A percentile compares a stretch with the other conserved stretches of the same genome.
Conservation (phyloP, 2,329 filamentous ascomycete genomes). For the Aureobasidium sp. region DNA sequence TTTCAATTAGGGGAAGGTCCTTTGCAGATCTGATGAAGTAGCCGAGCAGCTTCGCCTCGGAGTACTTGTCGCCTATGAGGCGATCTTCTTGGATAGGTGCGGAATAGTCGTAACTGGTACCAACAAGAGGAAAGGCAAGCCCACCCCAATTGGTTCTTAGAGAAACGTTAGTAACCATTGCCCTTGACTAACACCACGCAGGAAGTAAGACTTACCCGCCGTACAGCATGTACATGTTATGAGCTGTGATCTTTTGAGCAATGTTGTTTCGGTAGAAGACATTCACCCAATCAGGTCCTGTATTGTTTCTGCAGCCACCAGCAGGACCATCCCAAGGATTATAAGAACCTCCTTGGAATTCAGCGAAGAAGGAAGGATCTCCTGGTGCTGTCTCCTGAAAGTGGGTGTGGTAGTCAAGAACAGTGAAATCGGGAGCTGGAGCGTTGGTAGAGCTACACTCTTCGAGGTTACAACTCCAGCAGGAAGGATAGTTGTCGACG, state of each 20-base stretch:
- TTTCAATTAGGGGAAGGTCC: conserved; percentile 50
- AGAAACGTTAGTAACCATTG: conserved; percentile 38
- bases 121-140: conserved; percentile 49
- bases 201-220: not conserved
- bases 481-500: conserved; percentile 40
- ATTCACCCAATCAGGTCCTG: conserved; percentile 55
- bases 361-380: conserved; percentile 51
- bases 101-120: conserved; percentile 48
- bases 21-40: conserved; percentile 53
- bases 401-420: conserved; percentile 41
- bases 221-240: conserved; percentile 46
- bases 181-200: no score
- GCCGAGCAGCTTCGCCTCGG: conserved; percentile 56
- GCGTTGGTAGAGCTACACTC: conserved; percentile 55
- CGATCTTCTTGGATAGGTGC: conserved; percentile 55
- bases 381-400: conserved; percentile 32
- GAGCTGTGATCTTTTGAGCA: conserved; percentile 52
- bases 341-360: conserved; percentile 55
- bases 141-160: conserved; percentile 59
- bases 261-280: conserved; percentile 59
- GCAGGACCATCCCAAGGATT: conserved; percentile 45
- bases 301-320: conserved; percentile 46
- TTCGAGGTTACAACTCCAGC: conserved; percentile 57
- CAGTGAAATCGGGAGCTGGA: conserved; percentile 49
- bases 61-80: conserved; percentile 53